Conservation (phyloP, 768 basidiomycete genomes). For the Lactifluus subvellereus region DNA sequence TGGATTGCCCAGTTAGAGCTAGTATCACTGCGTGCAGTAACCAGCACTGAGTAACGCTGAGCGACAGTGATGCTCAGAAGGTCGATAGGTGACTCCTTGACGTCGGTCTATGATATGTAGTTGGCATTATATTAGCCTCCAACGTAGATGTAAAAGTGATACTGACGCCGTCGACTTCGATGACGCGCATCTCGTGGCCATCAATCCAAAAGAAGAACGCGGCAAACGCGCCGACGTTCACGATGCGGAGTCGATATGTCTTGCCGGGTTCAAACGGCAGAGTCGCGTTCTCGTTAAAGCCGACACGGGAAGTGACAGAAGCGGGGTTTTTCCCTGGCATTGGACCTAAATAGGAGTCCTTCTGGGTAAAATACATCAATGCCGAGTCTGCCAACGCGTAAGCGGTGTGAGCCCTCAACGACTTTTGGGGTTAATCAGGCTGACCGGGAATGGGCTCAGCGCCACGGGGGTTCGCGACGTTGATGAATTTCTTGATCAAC, state of each 20-base stretch:
- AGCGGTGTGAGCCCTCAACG: not conserved
- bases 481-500: constrained; percentile 64
- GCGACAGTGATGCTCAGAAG: constrained; percentile 73
- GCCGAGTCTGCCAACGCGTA: constrained; percentile 50
- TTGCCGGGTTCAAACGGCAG: constrained; percentile 81
- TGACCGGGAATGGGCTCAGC: constrained; percentile 84
- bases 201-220: constrained; percentile 87
- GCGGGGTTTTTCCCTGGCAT: constrained; percentile 42
- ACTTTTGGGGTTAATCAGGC: constrained; percentile 15
- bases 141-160: not conserved
- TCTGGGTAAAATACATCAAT: constrained; percentile 79
- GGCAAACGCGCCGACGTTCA: constrained; percentile 74
- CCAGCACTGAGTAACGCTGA: constrained; percentile 90
- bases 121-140: not conserved
- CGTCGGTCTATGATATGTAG: constrained; percentile 52
- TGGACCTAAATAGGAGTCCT: constrained; percentile 62
- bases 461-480: constrained; percentile 69
- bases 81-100: constrained; percentile 66
- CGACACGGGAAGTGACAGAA: constrained; percentile 52
- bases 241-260: constrained; percentile 83
- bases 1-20: constrained; percentile 80
- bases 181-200: constrained; percentile 78
- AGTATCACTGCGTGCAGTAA: constrained; percentile 84
- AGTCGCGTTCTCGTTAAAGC: constrained; percentile 84
- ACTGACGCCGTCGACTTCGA: constrained; percentile 79